phyloP scores from a whole-genome alignment of 352 stramenopile genomes.

The Globisporangium megalacanthum region DNA sequence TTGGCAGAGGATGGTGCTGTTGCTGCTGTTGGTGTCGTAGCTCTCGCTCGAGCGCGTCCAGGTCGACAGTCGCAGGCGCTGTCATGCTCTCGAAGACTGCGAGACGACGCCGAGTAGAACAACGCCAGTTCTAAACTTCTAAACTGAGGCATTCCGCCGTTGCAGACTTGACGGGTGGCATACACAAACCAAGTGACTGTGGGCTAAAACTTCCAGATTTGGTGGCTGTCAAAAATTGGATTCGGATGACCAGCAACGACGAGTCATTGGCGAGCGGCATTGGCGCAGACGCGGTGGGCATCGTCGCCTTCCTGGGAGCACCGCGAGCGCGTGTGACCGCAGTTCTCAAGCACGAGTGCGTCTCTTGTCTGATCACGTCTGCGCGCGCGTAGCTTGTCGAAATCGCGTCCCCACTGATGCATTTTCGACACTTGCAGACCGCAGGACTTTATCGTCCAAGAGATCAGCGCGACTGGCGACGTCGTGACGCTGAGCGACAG shows the following conservation, averaged over 20 bases:
- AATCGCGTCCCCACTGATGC: background rate
- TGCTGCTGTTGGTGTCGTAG: background rate
- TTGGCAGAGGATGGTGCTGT: background rate
- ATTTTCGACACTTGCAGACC: slow-evolving; percentile 17
- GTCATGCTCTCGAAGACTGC: background rate
- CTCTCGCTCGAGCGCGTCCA: background rate
- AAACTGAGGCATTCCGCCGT: slow-evolving; percentile 13
- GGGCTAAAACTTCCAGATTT: no score
- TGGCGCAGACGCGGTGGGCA: slow-evolving; percentile 24
- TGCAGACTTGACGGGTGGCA: background rate
- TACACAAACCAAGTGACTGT: background rate
- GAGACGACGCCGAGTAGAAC: background rate
- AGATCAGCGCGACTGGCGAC: slow-evolving; percentile 39
- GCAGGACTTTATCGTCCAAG: slow-evolving; percentile 66
- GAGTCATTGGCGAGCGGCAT: no score
- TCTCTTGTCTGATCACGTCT: background rate
- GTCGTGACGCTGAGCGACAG: slow-evolving; percentile 32
- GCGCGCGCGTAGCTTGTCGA: no score
- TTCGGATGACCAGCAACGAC: no score
- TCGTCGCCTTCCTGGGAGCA: slow-evolving; percentile 34
- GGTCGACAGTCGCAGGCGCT: slow-evolving; percentile 2
- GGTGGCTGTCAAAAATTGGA: no score
- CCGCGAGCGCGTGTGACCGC: slow-evolving; percentile 16
- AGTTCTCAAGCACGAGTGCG: slow-evolving; percentile 39
- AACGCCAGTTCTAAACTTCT: slow-evolving; percentile 7